Conservation (phyloP, 1,139 yeast species). For the Hyphopichia burtonii region DNA sequence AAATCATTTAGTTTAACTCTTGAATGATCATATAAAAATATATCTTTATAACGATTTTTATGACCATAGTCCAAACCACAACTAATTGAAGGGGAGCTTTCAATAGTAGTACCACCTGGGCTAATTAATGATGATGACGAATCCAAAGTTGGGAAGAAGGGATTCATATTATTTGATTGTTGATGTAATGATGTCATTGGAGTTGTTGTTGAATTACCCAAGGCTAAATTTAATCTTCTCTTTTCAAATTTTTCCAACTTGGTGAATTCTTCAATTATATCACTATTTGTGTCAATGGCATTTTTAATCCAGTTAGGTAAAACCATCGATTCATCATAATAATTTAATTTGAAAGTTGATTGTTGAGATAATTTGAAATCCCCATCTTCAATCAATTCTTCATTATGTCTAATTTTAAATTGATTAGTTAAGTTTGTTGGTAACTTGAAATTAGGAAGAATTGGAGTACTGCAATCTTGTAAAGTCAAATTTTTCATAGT, state of each 20-base stretch:
- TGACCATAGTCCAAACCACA: conserved; percentile 72
- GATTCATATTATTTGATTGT: conserved; percentile 10
- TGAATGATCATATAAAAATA: conserved; percentile 79
- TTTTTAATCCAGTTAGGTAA: conserved; percentile 26
- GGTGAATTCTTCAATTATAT: conserved; percentile 24
- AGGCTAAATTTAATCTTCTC: conserved; percentile 30
- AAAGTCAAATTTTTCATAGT: background rate
- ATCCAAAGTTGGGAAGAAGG: conserved; percentile 3
- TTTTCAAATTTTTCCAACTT: conserved; percentile 32
- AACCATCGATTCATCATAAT: conserved; percentile 7
- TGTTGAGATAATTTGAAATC: conserved; percentile 5
- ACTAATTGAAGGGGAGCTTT: conserved; percentile 27
- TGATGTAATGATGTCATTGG: background rate
- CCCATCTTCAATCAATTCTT: conserved; percentile 25
- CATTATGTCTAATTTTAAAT: conserved; percentile 45
- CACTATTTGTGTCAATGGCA: conserved; percentile 15
- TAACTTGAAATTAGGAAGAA: conserved; percentile 27
- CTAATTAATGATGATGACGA: conserved; percentile 8
- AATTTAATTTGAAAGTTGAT: conserved; percentile 12
- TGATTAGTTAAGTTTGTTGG: conserved; percentile 19
- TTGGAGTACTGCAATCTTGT: conserved; percentile 18
- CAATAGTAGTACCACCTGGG: conserved; percentile 7
- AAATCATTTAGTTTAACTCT: conserved; percentile 52
- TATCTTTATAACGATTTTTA: conserved; percentile 78
- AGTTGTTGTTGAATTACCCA: background rate